Base-by-base conservation (phyloP, 805 yeast species). In the Metschnikowia borealis region DNA sequence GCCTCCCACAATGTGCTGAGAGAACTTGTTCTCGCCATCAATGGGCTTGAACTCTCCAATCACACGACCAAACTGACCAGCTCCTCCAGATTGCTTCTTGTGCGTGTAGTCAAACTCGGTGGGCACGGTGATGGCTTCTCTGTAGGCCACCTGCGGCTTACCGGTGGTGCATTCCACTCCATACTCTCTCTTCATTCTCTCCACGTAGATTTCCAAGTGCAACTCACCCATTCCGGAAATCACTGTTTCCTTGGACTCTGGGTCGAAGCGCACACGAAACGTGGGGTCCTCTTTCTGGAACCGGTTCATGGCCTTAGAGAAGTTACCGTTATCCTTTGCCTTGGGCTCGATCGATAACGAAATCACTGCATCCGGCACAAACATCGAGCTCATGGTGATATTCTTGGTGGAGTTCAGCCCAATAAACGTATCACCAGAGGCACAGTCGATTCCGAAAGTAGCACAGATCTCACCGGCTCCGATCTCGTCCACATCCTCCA, bases 201-300 rank as follows among this genome's bases (percentile, higher is more conserved):
- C 99, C 52, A 94, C 97, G 68, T 94, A 94, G 63, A 94, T 92
- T 70, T 94, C 99, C 67, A 94, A 76, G 72, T 94, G 99, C 62
- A 94, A 79, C 73, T 94, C 99, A 54, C 99, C 99, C 97, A 92
- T 91, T 58, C 99, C 99, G 50, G 96, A 87, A 62, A 94, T 85
- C 54, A 94, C 80, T 14, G 97, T 94, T 68, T 94, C 96, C 68
- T 94, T 94, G 39, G 95, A 85, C 70, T 94, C 97, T 20, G 80
- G 69, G 67, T 94, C 99, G 64, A 80, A 92, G 59, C 81, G 83
- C 50, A 94, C 98, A 63, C 97, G 80, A 79, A 94, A 94, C 3
- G 99, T 94, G 45, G 99, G 99, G 72, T 94, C 99, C 70, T 94
- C 99, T 69, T 92, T 92, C 71, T 94, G 99, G 81, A 94, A 94